A percentile compares a stretch with the other conserved stretches of the same genome.
Evolutionary conservation across 2,329 filamentous ascomycete species (phyloP).

Genomic region (Cladosporium sphaerospermum): DNA sequence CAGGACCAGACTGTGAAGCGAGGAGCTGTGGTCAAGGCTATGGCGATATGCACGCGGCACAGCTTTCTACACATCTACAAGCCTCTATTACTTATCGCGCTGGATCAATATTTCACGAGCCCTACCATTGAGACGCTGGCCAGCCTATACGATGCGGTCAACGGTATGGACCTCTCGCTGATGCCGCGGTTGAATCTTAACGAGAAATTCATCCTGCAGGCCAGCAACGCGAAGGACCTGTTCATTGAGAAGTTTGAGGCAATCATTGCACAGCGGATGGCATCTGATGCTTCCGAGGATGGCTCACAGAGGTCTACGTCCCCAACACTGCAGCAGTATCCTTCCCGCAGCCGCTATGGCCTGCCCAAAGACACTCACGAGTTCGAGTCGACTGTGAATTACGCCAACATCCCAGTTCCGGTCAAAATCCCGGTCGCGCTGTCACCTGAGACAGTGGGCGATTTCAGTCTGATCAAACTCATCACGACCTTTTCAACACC

Average conservation of each 20-base stretch:
- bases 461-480: slow-evolving; percentile 95
- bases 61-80: slow-evolving; percentile 99
- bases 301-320: slow-evolving; percentile 21
- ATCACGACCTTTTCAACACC: slow-evolving; percentile 87
- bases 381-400: slow-evolving; percentile 90
- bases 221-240: slow-evolving; percentile 88
- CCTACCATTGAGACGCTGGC: slow-evolving; percentile 83
- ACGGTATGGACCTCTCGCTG: slow-evolving; percentile 91
- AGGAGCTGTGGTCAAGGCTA: slow-evolving; percentile 92
- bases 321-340: slow-evolving; percentile 19
- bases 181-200: slow-evolving; percentile 80
- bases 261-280: slow-evolving; percentile 79
- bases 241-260: slow-evolving; percentile 97
- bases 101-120: slow-evolving; percentile 95
- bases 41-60: slow-evolving; percentile 97
- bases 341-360: slow-evolving; percentile 50
- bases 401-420: slow-evolving; percentile 93
- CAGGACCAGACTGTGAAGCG: slow-evolving; percentile 87
- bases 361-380: slow-evolving; percentile 94
- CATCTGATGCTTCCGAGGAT: slow-evolving; percentile 40
- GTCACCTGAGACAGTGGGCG: slow-evolving; percentile 91
- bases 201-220: slow-evolving; percentile 79
- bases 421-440: slow-evolving; percentile 93
- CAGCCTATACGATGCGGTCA: slow-evolving; percentile 84
- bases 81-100: slow-evolving; percentile 78